phyloP scores from a whole-genome alignment of 495 filamentous ascomycete species.

The Neurospora discreta region DNA sequence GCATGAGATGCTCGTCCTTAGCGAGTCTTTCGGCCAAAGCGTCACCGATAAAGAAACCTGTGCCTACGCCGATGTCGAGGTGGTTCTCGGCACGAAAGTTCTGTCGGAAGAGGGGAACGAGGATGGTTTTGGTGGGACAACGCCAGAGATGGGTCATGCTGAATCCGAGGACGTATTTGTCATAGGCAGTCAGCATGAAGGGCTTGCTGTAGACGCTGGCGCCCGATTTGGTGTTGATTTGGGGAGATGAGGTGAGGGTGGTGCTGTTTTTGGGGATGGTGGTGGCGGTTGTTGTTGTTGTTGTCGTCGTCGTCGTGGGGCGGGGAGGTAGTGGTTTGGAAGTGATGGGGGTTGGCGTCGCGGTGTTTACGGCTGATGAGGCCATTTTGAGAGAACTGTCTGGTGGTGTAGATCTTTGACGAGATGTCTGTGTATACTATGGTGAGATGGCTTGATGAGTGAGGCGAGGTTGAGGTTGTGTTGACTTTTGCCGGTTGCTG shows the following conservation, averaged over 20 bases:
- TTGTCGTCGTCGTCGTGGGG: background rate
- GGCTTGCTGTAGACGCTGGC: conserved; percentile 1
- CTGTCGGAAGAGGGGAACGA: conserved; percentile 27
- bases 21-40: conserved; percentile 4
- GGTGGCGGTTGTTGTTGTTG: background rate
- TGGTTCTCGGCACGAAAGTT: conserved; percentile 18
- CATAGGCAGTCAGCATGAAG: conserved; percentile 19
- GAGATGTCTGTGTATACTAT: background rate
- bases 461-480: background rate
- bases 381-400: background rate
- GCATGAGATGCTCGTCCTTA: background rate
- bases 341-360: background rate
- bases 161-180: conserved; percentile 23
- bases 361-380: background rate
- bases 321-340: background rate
- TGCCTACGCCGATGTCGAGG: conserved; percentile 31
- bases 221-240: background rate
- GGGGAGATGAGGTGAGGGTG: too few relatives aligned
- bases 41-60: conserved; percentile 22
- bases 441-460: background rate
- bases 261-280: background rate
- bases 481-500: background rate
- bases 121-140: conserved; percentile 19
- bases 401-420: background rate
- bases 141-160: conserved; percentile 23